phyloP scores from a whole-genome alignment of 306 rosid species.

The Alnus rubra region DNA sequence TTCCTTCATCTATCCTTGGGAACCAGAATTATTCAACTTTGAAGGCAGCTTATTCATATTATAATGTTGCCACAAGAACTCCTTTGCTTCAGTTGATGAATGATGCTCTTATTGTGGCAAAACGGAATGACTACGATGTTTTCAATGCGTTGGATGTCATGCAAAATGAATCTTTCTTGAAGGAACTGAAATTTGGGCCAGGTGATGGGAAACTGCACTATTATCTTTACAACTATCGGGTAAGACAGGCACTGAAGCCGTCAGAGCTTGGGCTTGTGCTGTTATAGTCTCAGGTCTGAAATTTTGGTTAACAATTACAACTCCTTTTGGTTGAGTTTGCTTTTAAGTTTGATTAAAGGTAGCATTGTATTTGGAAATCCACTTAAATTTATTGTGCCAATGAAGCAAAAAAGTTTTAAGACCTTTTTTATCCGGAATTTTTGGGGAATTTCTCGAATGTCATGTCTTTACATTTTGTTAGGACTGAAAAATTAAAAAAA shows the following conservation, averaged over 20 bases:
- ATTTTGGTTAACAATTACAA: conserved; percentile 24
- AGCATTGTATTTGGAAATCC: conserved; percentile 28
- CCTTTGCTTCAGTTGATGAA: conserved; percentile 67
- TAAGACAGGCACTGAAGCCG: conserved; percentile 48
- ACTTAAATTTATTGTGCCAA: conserved; percentile 24
- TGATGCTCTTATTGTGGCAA: conserved; percentile 64
- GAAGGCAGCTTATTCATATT: conserved; percentile 68
- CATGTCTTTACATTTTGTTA: not conserved
- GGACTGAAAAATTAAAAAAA: not conserved
- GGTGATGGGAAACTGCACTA: conserved; percentile 73
- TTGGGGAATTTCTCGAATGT: not conserved
- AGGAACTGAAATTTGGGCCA: conserved; percentile 67
- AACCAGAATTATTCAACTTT: conserved; percentile 47
- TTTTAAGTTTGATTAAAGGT: conserved; percentile 26
- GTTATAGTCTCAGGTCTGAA: conserved; percentile 37
- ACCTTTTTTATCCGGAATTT: not conserved
- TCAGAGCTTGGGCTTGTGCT: conserved; percentile 73
- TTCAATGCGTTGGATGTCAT: conserved; percentile 75
- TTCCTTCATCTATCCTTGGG: conserved; percentile 68
- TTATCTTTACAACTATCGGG: conserved; percentile 62
- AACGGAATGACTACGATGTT: conserved; percentile 53
- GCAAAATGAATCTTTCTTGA: conserved; percentile 61
- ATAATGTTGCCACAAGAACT: conserved; percentile 52
- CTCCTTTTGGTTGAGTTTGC: conserved; percentile 18
- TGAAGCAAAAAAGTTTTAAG: not conserved